phyloP scores from a whole-genome alignment of 164 flowering plant genomes.

The Euptelea pleiosperma region DNA sequence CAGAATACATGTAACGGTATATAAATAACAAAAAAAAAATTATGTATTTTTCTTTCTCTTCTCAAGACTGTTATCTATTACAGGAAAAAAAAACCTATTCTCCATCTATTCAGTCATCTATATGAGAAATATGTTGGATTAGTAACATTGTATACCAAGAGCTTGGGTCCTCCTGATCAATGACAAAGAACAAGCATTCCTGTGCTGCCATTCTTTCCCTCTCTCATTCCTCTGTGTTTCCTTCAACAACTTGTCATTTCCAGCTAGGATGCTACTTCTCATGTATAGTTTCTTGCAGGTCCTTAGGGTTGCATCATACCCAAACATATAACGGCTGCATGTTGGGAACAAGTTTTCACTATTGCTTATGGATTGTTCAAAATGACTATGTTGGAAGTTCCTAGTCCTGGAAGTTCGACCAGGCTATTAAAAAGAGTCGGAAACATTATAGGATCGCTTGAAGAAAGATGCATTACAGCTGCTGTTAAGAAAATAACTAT shows the following conservation, averaged over 20 bases:
- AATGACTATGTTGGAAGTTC: too few relatives aligned
- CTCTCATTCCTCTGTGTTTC: constrained; percentile 38
- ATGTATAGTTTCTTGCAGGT: too few relatives aligned
- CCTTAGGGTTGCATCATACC: too few relatives aligned
- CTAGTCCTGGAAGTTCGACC: too few relatives aligned
- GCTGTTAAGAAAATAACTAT: too few relatives aligned
- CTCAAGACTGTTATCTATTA: neutral
- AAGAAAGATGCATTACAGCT: too few relatives aligned
- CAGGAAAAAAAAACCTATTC: neutral
- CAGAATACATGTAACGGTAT: constrained; percentile 1
- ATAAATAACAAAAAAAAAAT: neutral
- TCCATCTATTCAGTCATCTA: neutral
- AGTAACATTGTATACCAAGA: constrained; percentile 68
- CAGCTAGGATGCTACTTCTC: constrained; percentile 82
- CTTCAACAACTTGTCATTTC: constrained; percentile 48
- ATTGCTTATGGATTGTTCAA: too few relatives aligned
- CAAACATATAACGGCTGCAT: too few relatives aligned
- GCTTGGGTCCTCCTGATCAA: constrained; percentile 73
- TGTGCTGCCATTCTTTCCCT: constrained; percentile 57
- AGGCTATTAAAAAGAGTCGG: too few relatives aligned
- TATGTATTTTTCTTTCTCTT: neutral
- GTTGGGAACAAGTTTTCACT: too few relatives aligned
- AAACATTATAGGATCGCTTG: too few relatives aligned
- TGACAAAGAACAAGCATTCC: constrained; percentile 52
- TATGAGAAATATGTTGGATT: neutral